Evolutionary conservation across 345 rosid species (phyloP).

Genomic region (Citrus sp.): DNA sequence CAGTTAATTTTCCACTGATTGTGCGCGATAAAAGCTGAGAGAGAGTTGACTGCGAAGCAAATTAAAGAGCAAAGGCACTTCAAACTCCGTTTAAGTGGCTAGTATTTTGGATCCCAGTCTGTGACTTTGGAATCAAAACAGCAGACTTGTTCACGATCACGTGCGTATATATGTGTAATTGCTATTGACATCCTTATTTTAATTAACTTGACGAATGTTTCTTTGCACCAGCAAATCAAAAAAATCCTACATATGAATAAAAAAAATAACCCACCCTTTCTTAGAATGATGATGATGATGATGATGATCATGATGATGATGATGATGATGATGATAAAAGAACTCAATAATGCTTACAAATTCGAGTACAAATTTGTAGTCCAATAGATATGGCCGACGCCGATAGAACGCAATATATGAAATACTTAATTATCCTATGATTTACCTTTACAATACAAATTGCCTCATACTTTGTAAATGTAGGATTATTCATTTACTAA

Average conservation of each 20-base stretch:
- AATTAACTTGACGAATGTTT: not conserved
- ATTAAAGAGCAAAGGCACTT: not conserved
- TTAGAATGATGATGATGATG: too few relatives aligned
- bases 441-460: too few relatives aligned
- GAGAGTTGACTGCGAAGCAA: not conserved
- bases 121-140: slow-evolving; percentile 1
- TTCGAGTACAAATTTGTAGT: too few relatives aligned
- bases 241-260: too few relatives aligned
- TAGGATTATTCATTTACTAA: not conserved
- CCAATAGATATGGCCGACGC: too few relatives aligned
- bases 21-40: not conserved
- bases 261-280: too few relatives aligned
- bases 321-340: too few relatives aligned
- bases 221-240: not conserved
- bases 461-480: too few relatives aligned
- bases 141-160: not conserved
- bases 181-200: not conserved
- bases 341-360: too few relatives aligned
- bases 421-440: too few relatives aligned
- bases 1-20: not conserved
- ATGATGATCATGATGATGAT: too few relatives aligned
- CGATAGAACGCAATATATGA: too few relatives aligned
- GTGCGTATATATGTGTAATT: not conserved
- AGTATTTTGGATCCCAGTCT: slow-evolving; percentile 25
- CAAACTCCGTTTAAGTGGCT: slow-evolving; percentile 12